Conservation (phyloP, 768 basidiomycete genomes). For the Russula lepida region DNA sequence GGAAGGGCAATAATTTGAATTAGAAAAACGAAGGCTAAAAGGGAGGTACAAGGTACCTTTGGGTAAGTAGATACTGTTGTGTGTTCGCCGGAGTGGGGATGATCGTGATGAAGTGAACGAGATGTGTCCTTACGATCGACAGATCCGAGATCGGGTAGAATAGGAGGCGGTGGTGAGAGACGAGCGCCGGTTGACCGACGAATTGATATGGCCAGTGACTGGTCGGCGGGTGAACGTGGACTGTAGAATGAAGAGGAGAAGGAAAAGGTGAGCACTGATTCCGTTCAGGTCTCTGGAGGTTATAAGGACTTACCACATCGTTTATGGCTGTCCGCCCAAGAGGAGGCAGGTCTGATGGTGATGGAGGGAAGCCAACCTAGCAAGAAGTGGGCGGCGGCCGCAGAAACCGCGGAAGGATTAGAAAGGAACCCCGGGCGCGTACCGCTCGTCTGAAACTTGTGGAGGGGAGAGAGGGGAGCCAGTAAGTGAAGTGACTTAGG, state of each 20-base stretch:
- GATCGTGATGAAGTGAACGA: slow-evolving; percentile 14
- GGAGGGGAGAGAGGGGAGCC: neutral
- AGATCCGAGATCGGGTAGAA: slow-evolving; percentile 16
- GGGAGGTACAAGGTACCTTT: slow-evolving; percentile 3
- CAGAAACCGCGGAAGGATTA: slow-evolving; percentile 20
- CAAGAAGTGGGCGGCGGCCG: slow-evolving; percentile 15
- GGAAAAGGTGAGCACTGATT: slow-evolving; percentile 8
- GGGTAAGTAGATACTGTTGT: neutral
- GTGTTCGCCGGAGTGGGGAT: neutral
- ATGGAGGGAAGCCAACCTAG: slow-evolving; percentile 19
- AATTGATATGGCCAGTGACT: slow-evolving; percentile 11
- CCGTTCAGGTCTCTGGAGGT: slow-evolving; percentile 6
- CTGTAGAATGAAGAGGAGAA: slow-evolving; percentile 12
- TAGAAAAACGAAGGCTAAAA: neutral
- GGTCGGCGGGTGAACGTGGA: slow-evolving; percentile 11
- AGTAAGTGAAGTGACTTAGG: slow-evolving; percentile 7
- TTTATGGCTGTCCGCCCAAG: slow-evolving; percentile 14
- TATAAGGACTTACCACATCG: slow-evolving; percentile 22
- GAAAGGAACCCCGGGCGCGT: slow-evolving; percentile 18
- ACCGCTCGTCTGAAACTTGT: slow-evolving; percentile 14
- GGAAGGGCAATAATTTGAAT: neutral
- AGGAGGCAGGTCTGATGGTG: slow-evolving; percentile 17
- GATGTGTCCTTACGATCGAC: slow-evolving; percentile 12
- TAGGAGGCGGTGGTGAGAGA: slow-evolving; percentile 6
- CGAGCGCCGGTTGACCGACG: slow-evolving; percentile 10